phyloP scores from a whole-genome alignment of 2,329 filamentous ascomycete genomes.

The Xylariaceae sp. region DNA sequence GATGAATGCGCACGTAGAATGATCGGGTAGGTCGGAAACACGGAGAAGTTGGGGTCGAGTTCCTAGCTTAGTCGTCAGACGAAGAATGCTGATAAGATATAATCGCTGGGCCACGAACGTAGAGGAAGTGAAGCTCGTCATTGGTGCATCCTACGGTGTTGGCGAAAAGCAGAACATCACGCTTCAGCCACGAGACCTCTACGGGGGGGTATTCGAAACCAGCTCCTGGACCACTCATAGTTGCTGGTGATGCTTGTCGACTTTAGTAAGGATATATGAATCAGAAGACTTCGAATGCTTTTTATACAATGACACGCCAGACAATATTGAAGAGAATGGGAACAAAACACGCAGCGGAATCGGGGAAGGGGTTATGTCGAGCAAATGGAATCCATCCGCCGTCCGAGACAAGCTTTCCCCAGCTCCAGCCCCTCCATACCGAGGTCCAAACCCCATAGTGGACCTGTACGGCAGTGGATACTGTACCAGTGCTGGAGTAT shows the following conservation, averaged over 20 bases:
- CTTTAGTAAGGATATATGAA: background rate
- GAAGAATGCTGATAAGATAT: background rate
- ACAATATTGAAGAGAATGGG: background rate
- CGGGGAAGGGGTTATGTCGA: background rate
- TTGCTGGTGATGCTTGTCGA: background rate
- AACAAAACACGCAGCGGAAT: background rate
- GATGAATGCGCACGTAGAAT: conserved; percentile 61
- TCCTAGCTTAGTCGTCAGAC: conserved; percentile 52
- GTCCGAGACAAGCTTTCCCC: background rate
- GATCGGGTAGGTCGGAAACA: conserved; percentile 85
- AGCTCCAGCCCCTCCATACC: conserved; percentile 9
- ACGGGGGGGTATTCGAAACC: conserved; percentile 76
- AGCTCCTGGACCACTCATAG: conserved; percentile 52
- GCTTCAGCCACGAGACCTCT: conserved; percentile 80
- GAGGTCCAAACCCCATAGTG: conserved; percentile 15
- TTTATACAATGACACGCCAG: background rate
- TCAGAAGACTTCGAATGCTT: background rate
- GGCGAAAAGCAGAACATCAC: conserved; percentile 85
- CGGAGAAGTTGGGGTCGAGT: conserved; percentile 78
- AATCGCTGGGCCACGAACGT: conserved; percentile 45
- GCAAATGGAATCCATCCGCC: background rate
- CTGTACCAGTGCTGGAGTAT: too few relatives aligned
- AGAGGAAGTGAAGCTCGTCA: conserved; percentile 92
- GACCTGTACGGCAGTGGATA: too few relatives aligned
- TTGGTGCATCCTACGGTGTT: conserved; percentile 79